These are phyloP conservation scores for Fusarium circinatum DNA, from an alignment of 2,329 filamentous ascomycete species.

Conservation along the genomic window DNA sequence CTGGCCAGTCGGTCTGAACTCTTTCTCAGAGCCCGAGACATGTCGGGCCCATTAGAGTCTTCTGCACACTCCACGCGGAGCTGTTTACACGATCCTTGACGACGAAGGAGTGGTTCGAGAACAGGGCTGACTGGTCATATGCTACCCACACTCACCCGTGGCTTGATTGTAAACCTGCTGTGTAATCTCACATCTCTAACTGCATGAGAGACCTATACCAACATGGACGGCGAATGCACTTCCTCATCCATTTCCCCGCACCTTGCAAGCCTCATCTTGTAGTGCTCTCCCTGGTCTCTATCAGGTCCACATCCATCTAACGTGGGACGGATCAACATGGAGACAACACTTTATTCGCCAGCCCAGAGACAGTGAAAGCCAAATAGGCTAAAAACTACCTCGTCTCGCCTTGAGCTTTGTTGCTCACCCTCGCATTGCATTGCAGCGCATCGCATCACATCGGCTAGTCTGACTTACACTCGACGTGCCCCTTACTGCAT, in stretches of 20 bases:
- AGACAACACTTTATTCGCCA: slow-evolving; percentile 20
- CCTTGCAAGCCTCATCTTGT: slow-evolving; percentile 20
- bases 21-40: slow-evolving; percentile 2
- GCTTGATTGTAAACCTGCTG: slow-evolving; percentile 31
- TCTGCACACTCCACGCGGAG: slow-evolving; percentile 15
- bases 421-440: slow-evolving; percentile 24
- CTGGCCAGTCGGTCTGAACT: slow-evolving; percentile 17
- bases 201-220: slow-evolving; percentile 21
- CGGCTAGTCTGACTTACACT: slow-evolving; percentile 18
- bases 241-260: slow-evolving; percentile 39
- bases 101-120: not conserved
- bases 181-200: slow-evolving; percentile 38
- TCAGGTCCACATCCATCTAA: slow-evolving; percentile 17
- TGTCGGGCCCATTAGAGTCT: slow-evolving; percentile 6
- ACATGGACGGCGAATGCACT: slow-evolving; percentile 11
- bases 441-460: slow-evolving; percentile 16
- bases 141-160: slow-evolving; percentile 32
- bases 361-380: slow-evolving; percentile 22
- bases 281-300: slow-evolving; percentile 21
- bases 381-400: slow-evolving; percentile 35
- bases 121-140: slow-evolving; percentile 21
- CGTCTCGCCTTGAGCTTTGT: slow-evolving; percentile 18
- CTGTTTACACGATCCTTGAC: slow-evolving; percentile 23
- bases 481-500: slow-evolving; percentile 26
- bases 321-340: slow-evolving; percentile 34